Conservation (phyloP, 805 yeast species). For the Starmera quercuum region DNA sequence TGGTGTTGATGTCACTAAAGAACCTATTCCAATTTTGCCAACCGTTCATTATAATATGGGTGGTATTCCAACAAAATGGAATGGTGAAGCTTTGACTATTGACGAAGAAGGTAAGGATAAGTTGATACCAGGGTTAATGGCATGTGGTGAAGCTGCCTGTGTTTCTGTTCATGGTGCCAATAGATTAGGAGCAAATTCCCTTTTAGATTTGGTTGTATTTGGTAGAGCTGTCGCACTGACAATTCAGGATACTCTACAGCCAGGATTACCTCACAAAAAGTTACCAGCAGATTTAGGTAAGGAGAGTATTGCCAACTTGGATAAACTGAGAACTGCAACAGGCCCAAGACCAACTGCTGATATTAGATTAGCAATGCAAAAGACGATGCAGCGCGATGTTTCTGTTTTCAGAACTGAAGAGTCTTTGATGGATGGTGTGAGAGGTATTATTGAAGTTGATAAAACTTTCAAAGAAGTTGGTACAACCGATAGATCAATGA, state of each 20-base stretch:
- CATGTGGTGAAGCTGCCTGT: conserved; percentile 99
- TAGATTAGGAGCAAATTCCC: conserved; percentile 97
- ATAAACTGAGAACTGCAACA: conserved; percentile 73
- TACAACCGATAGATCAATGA: conserved; percentile 94
- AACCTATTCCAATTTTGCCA: conserved; percentile 97
- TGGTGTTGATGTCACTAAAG: conserved; percentile 98
- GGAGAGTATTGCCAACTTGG: conserved; percentile 86
- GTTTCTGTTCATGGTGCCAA: conserved; percentile 99
- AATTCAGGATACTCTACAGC: conserved; percentile 74
- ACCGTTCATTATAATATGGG: conserved; percentile 99
- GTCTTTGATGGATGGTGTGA: conserved; percentile 86
- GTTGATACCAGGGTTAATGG: conserved; percentile 86
- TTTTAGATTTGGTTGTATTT: conserved; percentile 91
- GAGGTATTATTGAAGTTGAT: conserved; percentile 69
- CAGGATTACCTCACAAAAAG: conserved; percentile 81
- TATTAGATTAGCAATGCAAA: conserved; percentile 89
- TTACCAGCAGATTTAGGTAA: conserved; percentile 81
- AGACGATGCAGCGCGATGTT: conserved; percentile 92
- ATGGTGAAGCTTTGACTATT: conserved; percentile 85
- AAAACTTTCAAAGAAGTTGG: conserved; percentile 65
- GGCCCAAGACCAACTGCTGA: conserved; percentile 83
- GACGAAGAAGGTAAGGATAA: conserved; percentile 85
- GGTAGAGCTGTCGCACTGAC: conserved; percentile 98
- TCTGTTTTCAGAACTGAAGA: conserved; percentile 95
- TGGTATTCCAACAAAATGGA: conserved; percentile 97